Evolutionary conservation across 495 filamentous ascomycete genomes (phyloP).

Genomic region (Opeltia flavorubescens): DNA sequence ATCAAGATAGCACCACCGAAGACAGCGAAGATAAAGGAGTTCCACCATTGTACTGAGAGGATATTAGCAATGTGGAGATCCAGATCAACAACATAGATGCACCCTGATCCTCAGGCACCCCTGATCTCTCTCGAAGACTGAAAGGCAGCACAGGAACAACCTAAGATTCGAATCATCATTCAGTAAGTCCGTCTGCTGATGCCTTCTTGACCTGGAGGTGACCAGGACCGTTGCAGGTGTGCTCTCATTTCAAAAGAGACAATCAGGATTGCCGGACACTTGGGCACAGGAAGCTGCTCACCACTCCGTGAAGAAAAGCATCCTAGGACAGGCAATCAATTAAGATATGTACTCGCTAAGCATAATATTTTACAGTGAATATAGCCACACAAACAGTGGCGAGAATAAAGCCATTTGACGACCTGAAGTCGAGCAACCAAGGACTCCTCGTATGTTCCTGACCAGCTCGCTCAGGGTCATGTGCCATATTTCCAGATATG

Average conservation of each 20-base stretch:
- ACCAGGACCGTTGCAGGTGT: neutral
- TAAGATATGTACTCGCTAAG: neutral
- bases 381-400: constrained; percentile 14
- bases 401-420: constrained; percentile 12
- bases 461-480: constrained; percentile 6
- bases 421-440: constrained; percentile 8
- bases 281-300: constrained; percentile 1
- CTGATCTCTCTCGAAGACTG: constrained; percentile 13
- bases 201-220: neutral
- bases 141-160: constrained; percentile 15
- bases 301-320: constrained; percentile 13
- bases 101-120: constrained; percentile 14
- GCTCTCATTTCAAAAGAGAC: neutral
- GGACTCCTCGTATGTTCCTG: constrained; percentile 1
- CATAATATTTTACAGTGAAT: constrained; percentile 5
- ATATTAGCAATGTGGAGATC: neutral
- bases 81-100: neutral
- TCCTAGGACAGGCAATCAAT: constrained; percentile 4
- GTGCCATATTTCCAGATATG: constrained; percentile 6
- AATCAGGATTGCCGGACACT: neutral
- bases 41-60: constrained; percentile 16
- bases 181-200: neutral
- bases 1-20: constrained; percentile 13
- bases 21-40: constrained; percentile 14
- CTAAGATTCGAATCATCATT: constrained; percentile 1